Base-by-base conservation (phyloP, 2,329 filamentous ascomycete species). In the Coniochaeta sp. region DNA sequence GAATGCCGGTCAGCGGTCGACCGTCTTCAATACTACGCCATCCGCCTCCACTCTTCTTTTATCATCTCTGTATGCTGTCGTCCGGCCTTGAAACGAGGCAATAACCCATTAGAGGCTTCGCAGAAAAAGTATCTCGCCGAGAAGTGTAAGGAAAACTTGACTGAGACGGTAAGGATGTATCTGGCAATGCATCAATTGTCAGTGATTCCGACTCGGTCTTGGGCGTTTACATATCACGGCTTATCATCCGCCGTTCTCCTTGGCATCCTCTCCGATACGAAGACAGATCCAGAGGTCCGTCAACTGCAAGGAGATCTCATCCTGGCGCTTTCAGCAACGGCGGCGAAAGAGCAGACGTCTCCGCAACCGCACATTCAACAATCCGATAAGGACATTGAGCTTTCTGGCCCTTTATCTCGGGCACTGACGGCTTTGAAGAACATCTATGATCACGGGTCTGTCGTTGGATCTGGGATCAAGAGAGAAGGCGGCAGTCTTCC, bases 141-240 rank as follows among this genome's bases (percentile, higher is more conserved):
- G 31, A 79, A 80, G 61, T 88, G 85, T 74, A 86, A 86, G 68
- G 72, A 76, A 17, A 87, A 87, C 67, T 74, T 88, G 28, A 83
- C 83, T 6, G 84, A 88, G 68, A 88, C 85, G 14, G 85, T 88
- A 12, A 80, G 83, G 44, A 88, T 88, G 85, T 88, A 88, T 67
- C 74, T 88, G 24, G 83, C 85, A 17, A 88, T 88, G 85, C 85
- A 88, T 69, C 85, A 87, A 63, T 73, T 88, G 33, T 87, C 84
- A 1, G 82, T 86, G 9, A 87, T 88, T 55, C 85, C 85, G 1
- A 88, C 85, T 0, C 77, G 85, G 28, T 87, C 83, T 60, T 88
- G 85, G 85, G 85, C 85, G 0, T 88, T 88, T 62, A 88, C 85
- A 0, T 88, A 88, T 61, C 84, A 88, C 65, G 84, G 85, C 1